Base-by-base conservation (phyloP, 1,284 basidiomycete species). In the Butyriboletus pseudospeciosus region DNA sequence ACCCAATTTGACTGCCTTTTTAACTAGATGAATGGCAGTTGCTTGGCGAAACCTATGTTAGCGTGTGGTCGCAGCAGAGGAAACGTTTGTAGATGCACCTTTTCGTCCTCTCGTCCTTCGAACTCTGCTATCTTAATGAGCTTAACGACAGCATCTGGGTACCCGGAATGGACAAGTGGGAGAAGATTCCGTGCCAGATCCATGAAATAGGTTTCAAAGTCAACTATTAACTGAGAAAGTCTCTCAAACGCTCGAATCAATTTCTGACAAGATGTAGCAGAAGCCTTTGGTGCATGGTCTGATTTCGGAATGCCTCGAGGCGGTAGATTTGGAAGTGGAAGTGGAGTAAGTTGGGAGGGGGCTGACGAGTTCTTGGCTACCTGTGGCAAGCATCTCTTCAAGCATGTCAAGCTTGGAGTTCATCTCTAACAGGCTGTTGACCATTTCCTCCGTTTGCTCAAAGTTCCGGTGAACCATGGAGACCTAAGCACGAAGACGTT, bases 391-490 rank as follows among this genome's bases (percentile, higher is more conserved):
- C 78, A 96, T 83, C 41, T 81, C 79, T 60, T 92, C 84, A 30
- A 99, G 78, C 58, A 82, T 72, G 60, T 91, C 85, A 23, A 99
- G 83, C 68, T 91, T 90, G 17, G 84, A 78, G 60, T 89, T 87
- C 89, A 99, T 95, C 56, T 89, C 87, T 36, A 92, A 79, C 35
- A 99, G 81, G 68, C 96, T 94, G 59, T 89, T 86, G 52, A 98
- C 90, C 84, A 97, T 97, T 62, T 94, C 93, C 66, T 95, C 90
- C 4, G 95, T 98, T 61, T 92, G 91, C 55, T 93, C 86, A 66
- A 99, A 95, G 68, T 97, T 95, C 14, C 95, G 82, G 69, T 99
- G 96, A 1, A 98, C 91, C 75, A 90, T 87, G 20, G 96, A 98
- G 7, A 98, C 93, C 90, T 95, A 53, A 8, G 39, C 10, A 55